phyloP scores from a whole-genome alignment of 371 early-diverging fungal genomes.

The Entomophthora muscae region DNA sequence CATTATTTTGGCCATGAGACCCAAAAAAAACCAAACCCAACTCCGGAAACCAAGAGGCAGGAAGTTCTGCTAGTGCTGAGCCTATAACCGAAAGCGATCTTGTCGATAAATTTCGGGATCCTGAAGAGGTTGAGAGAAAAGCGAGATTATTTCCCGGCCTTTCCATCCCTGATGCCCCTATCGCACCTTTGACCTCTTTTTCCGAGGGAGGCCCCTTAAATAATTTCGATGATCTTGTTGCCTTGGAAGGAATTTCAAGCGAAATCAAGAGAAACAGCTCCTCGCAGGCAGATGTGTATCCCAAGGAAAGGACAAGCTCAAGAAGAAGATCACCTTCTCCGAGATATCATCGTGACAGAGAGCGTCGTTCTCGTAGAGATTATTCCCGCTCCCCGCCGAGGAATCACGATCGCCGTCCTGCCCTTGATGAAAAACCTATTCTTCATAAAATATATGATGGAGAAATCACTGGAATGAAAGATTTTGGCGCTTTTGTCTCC shows the following conservation, averaged over 20 bases:
- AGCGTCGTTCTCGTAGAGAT: conserved; percentile 12
- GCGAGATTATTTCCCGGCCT: conserved; percentile 65
- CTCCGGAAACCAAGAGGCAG: conserved; percentile 9
- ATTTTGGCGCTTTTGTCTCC: conserved; percentile 83
- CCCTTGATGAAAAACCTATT: conserved; percentile 53
- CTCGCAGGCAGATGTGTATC: too few species aligned
- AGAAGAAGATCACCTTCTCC: conserved; percentile 1
- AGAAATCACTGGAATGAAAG: conserved; percentile 51
- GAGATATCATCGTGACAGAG: neutral
- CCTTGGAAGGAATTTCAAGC: conserved; percentile 28
- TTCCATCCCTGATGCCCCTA: conserved; percentile 42
- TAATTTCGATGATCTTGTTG: conserved; percentile 34
- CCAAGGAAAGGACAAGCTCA: neutral
- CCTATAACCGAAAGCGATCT: conserved; percentile 10
- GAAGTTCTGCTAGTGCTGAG: neutral
- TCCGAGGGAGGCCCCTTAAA: neutral
- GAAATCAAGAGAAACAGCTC: neutral
- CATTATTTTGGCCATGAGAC: conserved; percentile 70
- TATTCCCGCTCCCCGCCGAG: neutral
- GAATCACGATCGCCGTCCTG: neutral
- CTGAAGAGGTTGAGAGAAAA: conserved; percentile 21
- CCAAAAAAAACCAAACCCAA: conserved; percentile 24
- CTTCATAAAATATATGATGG: conserved; percentile 84
- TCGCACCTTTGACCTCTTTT: neutral
- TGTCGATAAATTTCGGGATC: neutral